phyloP scores from a whole-genome alignment of 192 early-diverging fungal genomes.

The Oehlia diaphana region DNA sequence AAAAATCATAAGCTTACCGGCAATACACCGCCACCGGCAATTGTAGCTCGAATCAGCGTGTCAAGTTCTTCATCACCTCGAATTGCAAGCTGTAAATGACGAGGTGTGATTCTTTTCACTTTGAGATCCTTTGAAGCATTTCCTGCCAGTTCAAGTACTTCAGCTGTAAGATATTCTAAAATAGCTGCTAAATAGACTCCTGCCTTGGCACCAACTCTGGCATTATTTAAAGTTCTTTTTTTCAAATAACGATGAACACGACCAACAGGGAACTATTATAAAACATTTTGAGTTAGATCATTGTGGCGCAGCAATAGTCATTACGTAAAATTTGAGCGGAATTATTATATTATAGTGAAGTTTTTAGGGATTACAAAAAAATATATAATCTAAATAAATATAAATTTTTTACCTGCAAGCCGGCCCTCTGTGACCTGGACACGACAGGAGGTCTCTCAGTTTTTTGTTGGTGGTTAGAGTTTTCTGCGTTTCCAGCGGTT shows the following conservation, averaged over 20 bases:
- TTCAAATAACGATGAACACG: slow-evolving; percentile 94
- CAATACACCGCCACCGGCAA: slow-evolving; percentile 85
- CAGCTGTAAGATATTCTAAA: slow-evolving; percentile 90
- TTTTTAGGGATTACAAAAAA: too few species aligned
- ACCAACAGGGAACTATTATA: slow-evolving; percentile 83
- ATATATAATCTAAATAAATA: neutral
- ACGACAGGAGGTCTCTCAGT: slow-evolving; percentile 50
- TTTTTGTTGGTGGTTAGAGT: neutral
- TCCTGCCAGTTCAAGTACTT: slow-evolving; percentile 90
- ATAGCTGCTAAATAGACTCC: slow-evolving; percentile 91
- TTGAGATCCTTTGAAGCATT: slow-evolving; percentile 91
- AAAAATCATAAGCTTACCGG: slow-evolving; percentile 43
- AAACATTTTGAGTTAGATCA: neutral
- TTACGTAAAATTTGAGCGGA: neutral
- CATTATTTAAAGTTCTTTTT: slow-evolving; percentile 73
- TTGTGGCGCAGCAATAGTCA: neutral
- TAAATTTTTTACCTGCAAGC: slow-evolving; percentile 52
- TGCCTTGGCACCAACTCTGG: slow-evolving; percentile 86
- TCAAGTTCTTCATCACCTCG: slow-evolving; percentile 92
- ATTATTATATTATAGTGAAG: too few species aligned
- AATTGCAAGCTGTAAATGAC: slow-evolving; percentile 90
- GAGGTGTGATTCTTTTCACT: slow-evolving; percentile 86
- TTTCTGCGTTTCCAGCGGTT: slow-evolving; percentile 3
- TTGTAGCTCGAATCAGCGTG: slow-evolving; percentile 84
- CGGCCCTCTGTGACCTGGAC: slow-evolving; percentile 61